These are phyloP conservation scores for Trypanosoma boissoni DNA, from an alignment of 208 protist genomes.

Conservation along the genomic window DNA sequence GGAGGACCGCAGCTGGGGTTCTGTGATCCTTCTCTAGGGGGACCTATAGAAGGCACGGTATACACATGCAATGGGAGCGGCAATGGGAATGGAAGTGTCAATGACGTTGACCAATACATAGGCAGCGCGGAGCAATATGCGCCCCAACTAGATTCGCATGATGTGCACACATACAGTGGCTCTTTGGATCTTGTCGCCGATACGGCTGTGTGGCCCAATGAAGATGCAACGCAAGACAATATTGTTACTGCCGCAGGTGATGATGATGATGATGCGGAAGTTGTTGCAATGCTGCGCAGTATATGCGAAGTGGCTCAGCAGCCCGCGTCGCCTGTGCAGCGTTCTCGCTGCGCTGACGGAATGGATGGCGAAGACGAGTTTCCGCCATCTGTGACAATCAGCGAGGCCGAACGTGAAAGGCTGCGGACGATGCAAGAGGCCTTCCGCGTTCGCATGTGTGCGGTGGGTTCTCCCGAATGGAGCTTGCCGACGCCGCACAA, in stretches of 20 bases:
- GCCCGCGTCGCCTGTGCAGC: conserved; percentile 2
- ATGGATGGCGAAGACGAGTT: background rate
- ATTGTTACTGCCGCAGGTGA: conserved; percentile 5
- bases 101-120: background rate
- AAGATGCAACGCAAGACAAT: background rate
- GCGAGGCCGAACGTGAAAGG: conserved; percentile 42
- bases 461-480: conserved; percentile 22
- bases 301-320: conserved; percentile 20
- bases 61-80: background rate
- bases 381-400: conserved; percentile 42
- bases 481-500: conserved; percentile 1
- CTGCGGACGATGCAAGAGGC: conserved; percentile 47
- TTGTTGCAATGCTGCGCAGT: conserved; percentile 21
- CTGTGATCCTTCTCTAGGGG: too few species aligned
- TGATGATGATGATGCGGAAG: conserved; percentile 26
- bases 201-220: background rate
- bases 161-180: background rate
- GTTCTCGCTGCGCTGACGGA: background rate
- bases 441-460: conserved; percentile 34
- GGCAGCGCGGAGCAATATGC: background rate
- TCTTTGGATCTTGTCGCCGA: background rate
- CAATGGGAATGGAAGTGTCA: background rate
- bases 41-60: background rate
- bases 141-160: background rate
- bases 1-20: too few species aligned